These are phyloP conservation scores for Ajuga chamaepitys DNA, from an alignment of 257 asterid species.

Conservation along the genomic window DNA sequence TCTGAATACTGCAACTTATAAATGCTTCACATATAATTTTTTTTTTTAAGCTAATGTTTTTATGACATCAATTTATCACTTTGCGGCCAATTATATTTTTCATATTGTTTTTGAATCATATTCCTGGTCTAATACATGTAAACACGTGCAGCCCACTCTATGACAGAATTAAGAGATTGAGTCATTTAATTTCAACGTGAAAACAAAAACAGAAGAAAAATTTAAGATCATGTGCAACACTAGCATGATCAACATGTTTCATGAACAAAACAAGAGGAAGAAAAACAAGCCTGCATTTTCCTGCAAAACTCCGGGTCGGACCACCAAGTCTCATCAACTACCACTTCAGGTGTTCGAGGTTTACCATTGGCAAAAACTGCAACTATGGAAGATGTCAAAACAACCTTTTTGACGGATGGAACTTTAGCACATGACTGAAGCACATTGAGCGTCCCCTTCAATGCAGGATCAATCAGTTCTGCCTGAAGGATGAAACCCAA, in stretches of 20 bases:
- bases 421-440: constrained; percentile 55
- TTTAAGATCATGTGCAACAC: background rate
- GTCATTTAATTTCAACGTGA: no score
- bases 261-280: background rate
- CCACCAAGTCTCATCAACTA: constrained; percentile 45
- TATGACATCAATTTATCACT: no score
- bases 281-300: constrained; percentile 27
- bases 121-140: no score
- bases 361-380: constrained; percentile 41
- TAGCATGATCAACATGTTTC: background rate
- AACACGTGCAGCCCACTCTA: no score
- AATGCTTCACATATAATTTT: no score
- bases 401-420: constrained; percentile 48
- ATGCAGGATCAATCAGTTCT: constrained; percentile 66
- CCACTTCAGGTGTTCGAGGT: constrained; percentile 49
- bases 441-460: constrained; percentile 68
- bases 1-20: no score
- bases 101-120: no score
- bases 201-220: background rate
- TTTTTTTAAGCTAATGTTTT: no score
- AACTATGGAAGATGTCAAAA: constrained; percentile 55
- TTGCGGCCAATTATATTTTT: no score
- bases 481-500: constrained; percentile 25
- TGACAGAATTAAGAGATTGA: no score
- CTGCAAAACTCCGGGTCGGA: constrained; percentile 33